phyloP scores from a whole-genome alignment of 2,329 filamentous ascomycete species.

The Stagonosporopsis chrysanthemi region DNA sequence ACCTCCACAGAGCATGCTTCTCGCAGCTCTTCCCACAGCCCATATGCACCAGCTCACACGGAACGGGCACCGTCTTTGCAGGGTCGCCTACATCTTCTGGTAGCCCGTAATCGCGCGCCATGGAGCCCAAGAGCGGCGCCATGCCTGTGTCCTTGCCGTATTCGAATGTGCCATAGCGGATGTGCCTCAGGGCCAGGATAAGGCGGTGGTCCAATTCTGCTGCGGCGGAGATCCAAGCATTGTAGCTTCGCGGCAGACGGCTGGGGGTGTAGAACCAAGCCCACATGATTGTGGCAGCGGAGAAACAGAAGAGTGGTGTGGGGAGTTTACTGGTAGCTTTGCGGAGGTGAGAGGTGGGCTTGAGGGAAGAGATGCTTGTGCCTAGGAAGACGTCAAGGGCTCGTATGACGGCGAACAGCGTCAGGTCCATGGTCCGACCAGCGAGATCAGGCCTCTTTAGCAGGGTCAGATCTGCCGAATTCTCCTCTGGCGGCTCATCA shows the following conservation, averaged over 20 bases:
- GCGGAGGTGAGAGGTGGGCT: conserved; percentile 2
- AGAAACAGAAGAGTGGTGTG: conserved; percentile 73
- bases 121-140: conserved; percentile 69
- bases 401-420: conserved; percentile 76
- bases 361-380: conserved; percentile 1
- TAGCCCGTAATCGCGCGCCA: conserved; percentile 75
- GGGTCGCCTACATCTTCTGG: conserved; percentile 79
- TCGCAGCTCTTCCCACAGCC: conserved; percentile 77
- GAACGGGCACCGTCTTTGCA: conserved; percentile 71
- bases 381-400: conserved; percentile 73
- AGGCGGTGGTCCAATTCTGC: conserved; percentile 78
- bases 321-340: conserved; percentile 62
- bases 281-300: conserved; percentile 83
- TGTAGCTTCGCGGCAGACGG: conserved; percentile 75
- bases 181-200: conserved; percentile 74
- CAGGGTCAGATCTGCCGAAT: conserved; percentile 18
- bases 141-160: conserved; percentile 80
- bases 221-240: conserved; percentile 80
- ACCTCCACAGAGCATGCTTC: conserved; percentile 72
- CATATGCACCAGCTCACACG: conserved; percentile 86
- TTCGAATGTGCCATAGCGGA: conserved; percentile 66
- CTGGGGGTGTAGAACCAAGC: conserved; percentile 82
- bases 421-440: conserved; percentile 81
- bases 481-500: conserved; percentile 34
- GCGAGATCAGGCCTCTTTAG: conserved; percentile 53